These are phyloP conservation scores for Fusarium pseudocircinatum DNA, from an alignment of 2,329 filamentous ascomycete genomes.

Conservation along the genomic window DNA sequence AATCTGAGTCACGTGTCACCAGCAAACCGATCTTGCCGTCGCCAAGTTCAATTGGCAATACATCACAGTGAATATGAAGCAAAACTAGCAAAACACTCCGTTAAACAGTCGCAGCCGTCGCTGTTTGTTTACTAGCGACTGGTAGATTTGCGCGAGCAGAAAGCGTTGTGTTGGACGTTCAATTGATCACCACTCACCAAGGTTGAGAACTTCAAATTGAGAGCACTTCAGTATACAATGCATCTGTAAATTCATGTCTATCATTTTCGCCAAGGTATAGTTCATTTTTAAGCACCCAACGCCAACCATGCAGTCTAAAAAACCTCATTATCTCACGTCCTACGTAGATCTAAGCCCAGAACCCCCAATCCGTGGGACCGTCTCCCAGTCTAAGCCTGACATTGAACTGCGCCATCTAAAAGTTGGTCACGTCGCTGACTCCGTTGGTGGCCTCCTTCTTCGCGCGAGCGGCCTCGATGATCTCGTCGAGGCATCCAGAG, in stretches of 20 bases:
- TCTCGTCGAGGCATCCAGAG: slow-evolving; percentile 69
- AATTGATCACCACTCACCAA: not conserved
- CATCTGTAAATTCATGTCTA: slow-evolving; percentile 25
- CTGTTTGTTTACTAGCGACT: too few species aligned
- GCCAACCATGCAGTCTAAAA: slow-evolving; percentile 29
- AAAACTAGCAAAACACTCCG: not conserved
- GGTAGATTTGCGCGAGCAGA: too few species aligned
- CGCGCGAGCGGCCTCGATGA: slow-evolving; percentile 38
- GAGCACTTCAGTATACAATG: slow-evolving; percentile 24
- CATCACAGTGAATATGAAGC: too few species aligned
- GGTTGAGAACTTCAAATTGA: slow-evolving; percentile 11
- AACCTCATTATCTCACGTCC: slow-evolving; percentile 29
- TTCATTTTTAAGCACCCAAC: slow-evolving; percentile 31
- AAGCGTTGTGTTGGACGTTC: too few species aligned
- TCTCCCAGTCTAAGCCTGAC: slow-evolving; percentile 1
- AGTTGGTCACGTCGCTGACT: slow-evolving; percentile 16
- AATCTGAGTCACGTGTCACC: not conserved
- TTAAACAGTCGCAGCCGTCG: too few species aligned
- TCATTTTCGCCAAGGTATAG: slow-evolving; percentile 27
- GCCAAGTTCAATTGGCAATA: not conserved
- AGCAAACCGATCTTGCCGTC: not conserved
- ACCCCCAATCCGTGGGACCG: not conserved
- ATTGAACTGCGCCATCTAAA: slow-evolving; percentile 2
- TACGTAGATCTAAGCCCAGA: slow-evolving; percentile 26
- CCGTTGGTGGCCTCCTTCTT: slow-evolving; percentile 22